A percentile compares a stretch with the other conserved stretches of the same genome.
phyloP scores from a whole-genome alignment of 805 yeast species.

The Naumovozyma castellii region DNA sequence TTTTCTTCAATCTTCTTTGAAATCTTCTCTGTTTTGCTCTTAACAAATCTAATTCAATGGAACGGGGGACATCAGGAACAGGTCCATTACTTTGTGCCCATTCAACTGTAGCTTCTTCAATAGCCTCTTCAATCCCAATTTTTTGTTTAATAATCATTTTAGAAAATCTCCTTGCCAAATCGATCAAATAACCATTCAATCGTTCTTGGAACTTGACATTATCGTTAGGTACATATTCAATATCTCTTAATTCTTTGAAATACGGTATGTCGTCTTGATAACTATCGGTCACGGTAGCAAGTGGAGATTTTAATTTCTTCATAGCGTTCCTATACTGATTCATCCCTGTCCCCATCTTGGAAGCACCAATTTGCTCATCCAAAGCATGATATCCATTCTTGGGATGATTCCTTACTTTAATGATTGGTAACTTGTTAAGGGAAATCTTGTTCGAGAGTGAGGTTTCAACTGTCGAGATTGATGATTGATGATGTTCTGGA shows the following conservation, averaged over 20 bases:
- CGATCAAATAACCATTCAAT: not conserved
- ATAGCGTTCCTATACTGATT: not conserved
- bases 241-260: not conserved
- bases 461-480: no score
- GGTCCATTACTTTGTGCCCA: slow-evolving; percentile 7
- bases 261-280: not conserved
- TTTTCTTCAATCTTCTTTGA: not conserved
- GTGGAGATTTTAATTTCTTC: not conserved
- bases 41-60: not conserved
- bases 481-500: no score
- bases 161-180: not conserved
- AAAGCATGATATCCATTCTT: no score
- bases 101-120: not conserved
- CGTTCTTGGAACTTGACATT: no score
- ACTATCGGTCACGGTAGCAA: not conserved
- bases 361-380: no score
- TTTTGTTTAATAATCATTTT: not conserved
- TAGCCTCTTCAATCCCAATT: slow-evolving; percentile 2
- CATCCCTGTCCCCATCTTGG: not conserved
- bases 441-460: no score
- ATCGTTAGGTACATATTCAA: no score
- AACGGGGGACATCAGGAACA: slow-evolving; percentile 3
- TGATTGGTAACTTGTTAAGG: not conserved
- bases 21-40: not conserved
- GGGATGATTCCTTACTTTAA: not conserved